Evolutionary conservation across 495 filamentous ascomycete genomes (phyloP).

Genomic region (Eremomyces bilateralis): DNA sequence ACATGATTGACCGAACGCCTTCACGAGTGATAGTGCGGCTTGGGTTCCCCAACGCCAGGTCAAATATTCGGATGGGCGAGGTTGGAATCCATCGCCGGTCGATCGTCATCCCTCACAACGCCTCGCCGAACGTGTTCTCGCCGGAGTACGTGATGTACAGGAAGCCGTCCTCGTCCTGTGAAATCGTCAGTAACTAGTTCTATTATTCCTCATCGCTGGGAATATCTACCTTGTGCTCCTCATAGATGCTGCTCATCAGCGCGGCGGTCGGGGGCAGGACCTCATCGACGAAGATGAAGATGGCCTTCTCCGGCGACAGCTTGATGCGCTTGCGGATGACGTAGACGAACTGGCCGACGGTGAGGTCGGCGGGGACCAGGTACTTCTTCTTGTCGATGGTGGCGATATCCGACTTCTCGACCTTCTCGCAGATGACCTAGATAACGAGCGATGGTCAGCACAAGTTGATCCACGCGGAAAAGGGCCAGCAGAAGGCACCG

Average conservation of each 20-base stretch:
- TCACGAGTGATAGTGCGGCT: not conserved
- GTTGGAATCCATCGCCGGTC: not conserved
- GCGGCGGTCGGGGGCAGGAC: slow-evolving; percentile 91
- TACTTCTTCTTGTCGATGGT: slow-evolving; percentile 99
- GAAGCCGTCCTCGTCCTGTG: slow-evolving; percentile 31
- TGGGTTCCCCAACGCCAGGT: not conserved
- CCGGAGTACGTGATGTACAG: slow-evolving; percentile 80
- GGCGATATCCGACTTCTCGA: slow-evolving; percentile 96
- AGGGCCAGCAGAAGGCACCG: slow-evolving; percentile 5
- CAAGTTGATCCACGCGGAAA: slow-evolving; percentile 1
- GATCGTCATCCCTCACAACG: not conserved
- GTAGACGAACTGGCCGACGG: slow-evolving; percentile 99
- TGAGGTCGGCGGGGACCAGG: slow-evolving; percentile 90
- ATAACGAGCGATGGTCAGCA: slow-evolving; percentile 6
- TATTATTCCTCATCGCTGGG: not conserved
- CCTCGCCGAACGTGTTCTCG: slow-evolving; percentile 92
- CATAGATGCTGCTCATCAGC: slow-evolving; percentile 98
- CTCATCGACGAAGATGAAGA: slow-evolving; percentile 99
- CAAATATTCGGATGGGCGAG: not conserved
- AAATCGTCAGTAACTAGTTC: not conserved
- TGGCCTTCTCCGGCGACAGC: slow-evolving; percentile 97
- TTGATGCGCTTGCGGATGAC: slow-evolving; percentile 99
- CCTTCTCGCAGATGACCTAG: slow-evolving; percentile 98
- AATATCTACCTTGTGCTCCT: slow-evolving; percentile 65
- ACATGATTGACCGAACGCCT: too few species aligned